Conservation (phyloP, 768 basidiomycete species). For the Mycena vulgaris region DNA sequence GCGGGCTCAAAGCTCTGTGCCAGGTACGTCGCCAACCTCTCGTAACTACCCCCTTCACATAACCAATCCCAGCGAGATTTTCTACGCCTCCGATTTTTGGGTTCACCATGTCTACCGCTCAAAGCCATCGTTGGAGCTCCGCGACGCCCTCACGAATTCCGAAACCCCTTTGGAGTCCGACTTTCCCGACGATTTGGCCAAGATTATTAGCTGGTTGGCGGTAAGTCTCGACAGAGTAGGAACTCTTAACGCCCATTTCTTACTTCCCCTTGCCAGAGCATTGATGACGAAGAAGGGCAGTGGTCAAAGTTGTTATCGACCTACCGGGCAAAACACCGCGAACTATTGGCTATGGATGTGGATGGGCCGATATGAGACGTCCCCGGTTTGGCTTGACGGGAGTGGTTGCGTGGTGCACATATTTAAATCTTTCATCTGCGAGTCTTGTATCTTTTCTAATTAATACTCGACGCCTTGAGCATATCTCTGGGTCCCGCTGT, state of each 20-base stretch:
- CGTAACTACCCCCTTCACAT: not conserved
- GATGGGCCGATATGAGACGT: too few species aligned
- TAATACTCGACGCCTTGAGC: too few species aligned
- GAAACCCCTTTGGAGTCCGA: not conserved
- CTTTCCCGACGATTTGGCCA: not conserved
- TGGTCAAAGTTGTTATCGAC: slow-evolving; percentile 3
- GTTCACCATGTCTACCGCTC: slow-evolving; percentile 9
- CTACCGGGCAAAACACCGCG: not conserved
- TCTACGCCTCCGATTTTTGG: slow-evolving; percentile 19
- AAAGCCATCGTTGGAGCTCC: slow-evolving; percentile 1
- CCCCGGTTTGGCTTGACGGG: too few species aligned
- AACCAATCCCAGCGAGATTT: slow-evolving; percentile 4
- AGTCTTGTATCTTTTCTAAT: too few species aligned
- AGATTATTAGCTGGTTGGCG: slow-evolving; percentile 18
- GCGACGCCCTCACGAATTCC: slow-evolving; percentile 4
- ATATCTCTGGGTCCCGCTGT: too few species aligned
- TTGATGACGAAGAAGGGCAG: not conserved
- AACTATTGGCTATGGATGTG: not conserved
- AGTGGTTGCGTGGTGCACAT: too few species aligned
- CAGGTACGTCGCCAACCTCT: not conserved
- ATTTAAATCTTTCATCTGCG: too few species aligned
- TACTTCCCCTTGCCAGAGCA: not conserved
- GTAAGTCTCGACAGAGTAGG: not conserved
- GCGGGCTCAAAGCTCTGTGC: not conserved
- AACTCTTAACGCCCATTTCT: not conserved